These are phyloP conservation scores for Edaphochlamys debaryana DNA, from an alignment of 139 green algal species.

Conservation along the genomic window DNA sequence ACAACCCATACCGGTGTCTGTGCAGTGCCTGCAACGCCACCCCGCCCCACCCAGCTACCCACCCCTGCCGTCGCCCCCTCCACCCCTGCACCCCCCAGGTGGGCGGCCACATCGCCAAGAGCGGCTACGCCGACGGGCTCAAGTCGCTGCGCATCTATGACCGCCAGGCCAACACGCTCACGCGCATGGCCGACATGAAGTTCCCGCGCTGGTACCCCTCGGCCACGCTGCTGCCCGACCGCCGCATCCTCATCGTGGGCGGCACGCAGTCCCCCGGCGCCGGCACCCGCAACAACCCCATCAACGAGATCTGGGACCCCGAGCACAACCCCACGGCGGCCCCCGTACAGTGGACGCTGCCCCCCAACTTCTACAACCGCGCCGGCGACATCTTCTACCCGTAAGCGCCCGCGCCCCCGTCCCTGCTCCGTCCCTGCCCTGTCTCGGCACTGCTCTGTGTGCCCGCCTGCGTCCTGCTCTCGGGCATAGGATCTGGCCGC, in stretches of 20 bases:
- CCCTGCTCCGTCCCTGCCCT: no score
- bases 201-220: constrained; percentile 47
- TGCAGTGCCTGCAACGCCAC: no score
- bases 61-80: no score
- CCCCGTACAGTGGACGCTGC: constrained; percentile 17
- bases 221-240: constrained; percentile 36
- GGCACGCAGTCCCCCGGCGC: constrained; percentile 39
- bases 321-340: constrained; percentile 3
- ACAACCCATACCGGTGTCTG: no score
- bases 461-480: no score
- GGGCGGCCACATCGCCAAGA: constrained; percentile 51
- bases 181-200: constrained; percentile 9
- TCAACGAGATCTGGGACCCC: constrained; percentile 54
- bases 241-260: constrained; percentile 32
- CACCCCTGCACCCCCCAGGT: no score
- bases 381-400: constrained; percentile 37
- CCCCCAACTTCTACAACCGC: not conserved
- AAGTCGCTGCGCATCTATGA: constrained; percentile 42
- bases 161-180: constrained; percentile 16
- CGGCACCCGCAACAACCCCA: constrained; percentile 43
- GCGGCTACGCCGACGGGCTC: constrained; percentile 41
- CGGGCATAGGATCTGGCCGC: no score
- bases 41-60: no score
- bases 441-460: no score
- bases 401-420: not conserved